These are phyloP conservation scores for Colletotrichum zoysiae DNA, from an alignment of 2,329 filamentous ascomycete genomes.

Conservation along the genomic window DNA sequence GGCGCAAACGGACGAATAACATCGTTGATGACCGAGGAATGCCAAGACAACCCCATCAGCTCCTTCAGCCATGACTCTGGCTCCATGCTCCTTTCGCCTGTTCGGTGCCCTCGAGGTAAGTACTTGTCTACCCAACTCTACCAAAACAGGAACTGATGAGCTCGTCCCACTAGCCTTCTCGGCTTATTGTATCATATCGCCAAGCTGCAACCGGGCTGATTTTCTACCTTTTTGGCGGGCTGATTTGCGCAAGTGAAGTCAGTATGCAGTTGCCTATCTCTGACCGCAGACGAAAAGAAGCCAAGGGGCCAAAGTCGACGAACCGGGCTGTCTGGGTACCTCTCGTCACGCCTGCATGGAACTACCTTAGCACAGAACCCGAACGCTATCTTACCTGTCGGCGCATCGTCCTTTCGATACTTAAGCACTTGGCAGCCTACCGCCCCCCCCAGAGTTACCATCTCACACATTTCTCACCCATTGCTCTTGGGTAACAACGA, in stretches of 20 bases:
- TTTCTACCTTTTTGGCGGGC: background rate
- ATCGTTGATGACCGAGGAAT: background rate
- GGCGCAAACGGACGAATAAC: slow-evolving; percentile 16
- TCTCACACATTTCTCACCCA: background rate
- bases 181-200: background rate
- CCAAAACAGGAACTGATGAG: background rate
- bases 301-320: background rate
- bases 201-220: background rate
- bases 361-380: background rate
- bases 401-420: background rate
- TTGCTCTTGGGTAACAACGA: background rate
- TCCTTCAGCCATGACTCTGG: background rate
- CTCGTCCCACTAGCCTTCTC: background rate
- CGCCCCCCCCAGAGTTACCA: background rate
- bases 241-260: slow-evolving; percentile 3
- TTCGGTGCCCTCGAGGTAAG: background rate
- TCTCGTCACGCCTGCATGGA: background rate
- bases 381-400: background rate
- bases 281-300: background rate
- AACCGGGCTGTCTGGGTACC: background rate
- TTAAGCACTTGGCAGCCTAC: slow-evolving; percentile 11
- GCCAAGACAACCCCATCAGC: slow-evolving; percentile 1
- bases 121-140: background rate
- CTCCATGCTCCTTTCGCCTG: background rate
- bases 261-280: background rate